Evolutionary conservation across 495 filamentous ascomycete genomes (phyloP).

Genomic region (Articulospora tetracladia): DNA sequence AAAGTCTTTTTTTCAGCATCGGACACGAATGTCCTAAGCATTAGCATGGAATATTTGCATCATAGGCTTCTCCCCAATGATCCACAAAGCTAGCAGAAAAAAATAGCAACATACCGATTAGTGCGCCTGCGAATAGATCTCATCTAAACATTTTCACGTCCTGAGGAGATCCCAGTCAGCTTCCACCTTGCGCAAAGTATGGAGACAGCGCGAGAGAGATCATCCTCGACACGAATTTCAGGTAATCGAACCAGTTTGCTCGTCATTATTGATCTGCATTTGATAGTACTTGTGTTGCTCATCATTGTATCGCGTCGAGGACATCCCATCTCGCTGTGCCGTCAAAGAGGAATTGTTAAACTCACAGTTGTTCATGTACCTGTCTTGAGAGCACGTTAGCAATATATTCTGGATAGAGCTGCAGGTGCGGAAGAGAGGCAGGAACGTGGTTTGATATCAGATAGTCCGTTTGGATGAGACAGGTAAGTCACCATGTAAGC

Average conservation of each 20-base stretch:
- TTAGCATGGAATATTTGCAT: conserved; percentile 32
- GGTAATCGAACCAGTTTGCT: conserved; percentile 30
- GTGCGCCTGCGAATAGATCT: background rate
- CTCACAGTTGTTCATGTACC: conserved; percentile 14
- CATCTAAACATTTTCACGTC: background rate
- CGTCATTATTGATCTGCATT: conserved; percentile 25
- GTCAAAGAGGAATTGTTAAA: background rate
- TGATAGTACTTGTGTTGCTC: conserved; percentile 29
- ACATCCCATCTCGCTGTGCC: background rate
- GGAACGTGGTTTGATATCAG: conserved; percentile 17
- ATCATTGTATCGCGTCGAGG: conserved; percentile 21
- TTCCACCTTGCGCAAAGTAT: background rate
- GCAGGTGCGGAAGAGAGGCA: background rate
- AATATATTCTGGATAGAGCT: background rate
- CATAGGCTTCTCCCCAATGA: conserved; percentile 16
- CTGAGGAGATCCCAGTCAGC: conserved; percentile 3
- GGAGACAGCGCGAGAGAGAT: background rate
- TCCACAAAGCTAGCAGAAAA: conserved; percentile 1
- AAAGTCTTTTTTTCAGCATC: conserved; percentile 30
- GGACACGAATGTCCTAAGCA: conserved; percentile 23
- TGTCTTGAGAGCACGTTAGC: conserved; percentile 13
- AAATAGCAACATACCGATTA: background rate
- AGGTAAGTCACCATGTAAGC: conserved; percentile 31
- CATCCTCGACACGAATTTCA: conserved; percentile 15
- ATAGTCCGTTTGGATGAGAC: conserved; percentile 32